Evolutionary conservation across 2,329 filamentous ascomycete genomes (phyloP), one percentile per base, ranked within the genome.

Genomic region (Microascus cirrosus): DNA sequence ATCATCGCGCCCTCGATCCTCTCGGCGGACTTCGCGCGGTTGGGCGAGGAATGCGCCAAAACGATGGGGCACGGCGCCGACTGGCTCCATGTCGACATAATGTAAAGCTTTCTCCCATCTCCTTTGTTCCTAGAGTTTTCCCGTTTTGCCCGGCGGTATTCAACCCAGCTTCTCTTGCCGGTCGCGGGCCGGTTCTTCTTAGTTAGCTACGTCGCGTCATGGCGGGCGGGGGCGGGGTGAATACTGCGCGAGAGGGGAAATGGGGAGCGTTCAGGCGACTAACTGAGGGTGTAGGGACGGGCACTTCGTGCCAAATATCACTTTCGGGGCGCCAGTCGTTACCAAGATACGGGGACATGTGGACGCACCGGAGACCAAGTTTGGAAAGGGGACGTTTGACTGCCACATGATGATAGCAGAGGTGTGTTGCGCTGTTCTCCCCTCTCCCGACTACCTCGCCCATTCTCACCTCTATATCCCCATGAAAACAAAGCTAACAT

Each of bases 391-490:
- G 61, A 97, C 93, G 15, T 99, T 99, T 71, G 94, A 99, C 74
- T 99, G 94, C 80, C 94, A 99, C 75, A 97, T 99, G 94, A 99
- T 99, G 94, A 95, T 99, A 69, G 85, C 90, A 67, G 93, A 99
- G 87, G 90, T 93, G 79, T 65, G 74, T 15, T 58, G 25, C 22
- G 39, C 54, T 20, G 11, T 20, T 53, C 45, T 39, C 24, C 32
- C n/a, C 11, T 6, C 11, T 13, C 28, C 42, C n/a, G 42, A 34
- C n/a, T 2, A n/a, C 24, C 24, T 2, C 12, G 8, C 8, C 1
- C 20, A 32, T 36, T 18, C n/a, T 20, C 45, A 6, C 20, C 18
- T 11, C 45, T 22, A 22, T 20, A 5, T 48, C 20, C 20, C 7
- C 12, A 53, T 25, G 24, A 52, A 4, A 11, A 3, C 5, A 8